Conservation (phyloP, 768 basidiomycete genomes). For the Pleurotus pulmonarius region DNA sequence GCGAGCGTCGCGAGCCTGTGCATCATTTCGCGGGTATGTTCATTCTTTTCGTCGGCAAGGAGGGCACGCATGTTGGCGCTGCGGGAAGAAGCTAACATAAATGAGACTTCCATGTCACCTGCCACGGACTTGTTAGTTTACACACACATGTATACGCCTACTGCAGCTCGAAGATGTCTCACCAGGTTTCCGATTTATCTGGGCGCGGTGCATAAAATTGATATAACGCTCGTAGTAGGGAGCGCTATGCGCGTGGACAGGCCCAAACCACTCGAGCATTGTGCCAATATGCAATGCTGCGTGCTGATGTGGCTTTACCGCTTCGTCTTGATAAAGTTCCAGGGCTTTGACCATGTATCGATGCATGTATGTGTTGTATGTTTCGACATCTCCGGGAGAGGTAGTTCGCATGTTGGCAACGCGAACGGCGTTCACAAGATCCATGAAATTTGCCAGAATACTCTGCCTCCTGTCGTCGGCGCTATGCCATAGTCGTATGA, state of each 20-base stretch:
- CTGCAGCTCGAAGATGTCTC: not conserved
- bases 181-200: conserved; percentile 20
- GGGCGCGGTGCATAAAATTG: conserved; percentile 15
- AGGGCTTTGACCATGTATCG: conserved; percentile 13
- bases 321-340: conserved; percentile 14
- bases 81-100: conserved; percentile 9
- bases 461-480: conserved; percentile 12
- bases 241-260: conserved; percentile 20
- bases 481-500: conserved; percentile 20
- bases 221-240: conserved; percentile 27
- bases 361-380: conserved; percentile 16
- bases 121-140: not conserved
- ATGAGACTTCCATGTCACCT: conserved; percentile 17
- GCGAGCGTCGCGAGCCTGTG: conserved; percentile 5
- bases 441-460: conserved; percentile 23
- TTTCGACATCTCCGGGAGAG: conserved; percentile 13
- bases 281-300: conserved; percentile 17
- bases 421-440: conserved; percentile 21
- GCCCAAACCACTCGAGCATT: conserved; percentile 18
- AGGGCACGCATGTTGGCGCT: conserved; percentile 12
- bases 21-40: conserved; percentile 7
- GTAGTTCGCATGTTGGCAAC: conserved; percentile 17
- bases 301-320: conserved; percentile 18
- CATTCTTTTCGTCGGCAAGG: conserved; percentile 10
- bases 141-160: not conserved